Percentiles rank a stretch among this genome's conserved stretches.
phyloP scores from a whole-genome alignment of 1,284 basidiomycete species.

The Ustilago shanxiensis region DNA sequence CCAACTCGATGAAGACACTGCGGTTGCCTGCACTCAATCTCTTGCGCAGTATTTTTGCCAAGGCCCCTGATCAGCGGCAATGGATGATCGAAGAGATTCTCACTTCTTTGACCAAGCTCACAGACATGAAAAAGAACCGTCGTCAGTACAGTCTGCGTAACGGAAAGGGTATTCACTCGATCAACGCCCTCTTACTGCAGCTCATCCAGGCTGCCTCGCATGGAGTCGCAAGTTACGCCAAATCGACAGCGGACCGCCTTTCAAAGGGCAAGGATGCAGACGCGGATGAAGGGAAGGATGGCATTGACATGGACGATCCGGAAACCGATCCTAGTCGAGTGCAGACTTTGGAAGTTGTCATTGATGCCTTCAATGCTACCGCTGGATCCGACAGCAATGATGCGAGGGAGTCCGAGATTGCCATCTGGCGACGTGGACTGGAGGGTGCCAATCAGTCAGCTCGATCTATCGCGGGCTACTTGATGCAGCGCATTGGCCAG shows the following conservation, averaged over 20 bases:
- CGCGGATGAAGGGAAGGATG: conserved; percentile 9
- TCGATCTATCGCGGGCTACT: conserved; percentile 83
- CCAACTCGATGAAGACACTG: conserved; percentile 78
- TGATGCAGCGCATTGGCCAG: conserved; percentile 75
- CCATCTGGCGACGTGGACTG: conserved; percentile 44
- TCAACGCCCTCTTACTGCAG: conserved; percentile 90
- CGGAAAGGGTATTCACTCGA: conserved; percentile 83
- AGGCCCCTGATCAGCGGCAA: conserved; percentile 85
- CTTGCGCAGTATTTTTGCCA: conserved; percentile 85
- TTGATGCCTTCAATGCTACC: conserved; percentile 35
- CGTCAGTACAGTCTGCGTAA: conserved; percentile 76
- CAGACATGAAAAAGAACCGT: conserved; percentile 86
- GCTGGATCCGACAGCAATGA: conserved; percentile 21
- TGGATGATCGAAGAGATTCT: conserved; percentile 98
- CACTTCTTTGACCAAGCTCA: conserved; percentile 86
- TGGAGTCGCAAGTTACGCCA: conserved; percentile 33
- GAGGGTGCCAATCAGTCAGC: conserved; percentile 58
- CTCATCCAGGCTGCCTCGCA: conserved; percentile 86
- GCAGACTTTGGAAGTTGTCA: conserved; percentile 36
- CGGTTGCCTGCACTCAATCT: conserved; percentile 84
- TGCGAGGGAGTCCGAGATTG: conserved; percentile 37
- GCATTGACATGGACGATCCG: not conserved
- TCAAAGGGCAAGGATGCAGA: conserved; percentile 18
- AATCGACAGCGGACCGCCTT: conserved; percentile 40
- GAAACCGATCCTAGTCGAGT: conserved; percentile 16